Percentiles rank a stretch among this genome's conserved stretches.
Evolutionary conservation across 768 basidiomycete species (phyloP).

Genomic region (Boletus reticuloceps): DNA sequence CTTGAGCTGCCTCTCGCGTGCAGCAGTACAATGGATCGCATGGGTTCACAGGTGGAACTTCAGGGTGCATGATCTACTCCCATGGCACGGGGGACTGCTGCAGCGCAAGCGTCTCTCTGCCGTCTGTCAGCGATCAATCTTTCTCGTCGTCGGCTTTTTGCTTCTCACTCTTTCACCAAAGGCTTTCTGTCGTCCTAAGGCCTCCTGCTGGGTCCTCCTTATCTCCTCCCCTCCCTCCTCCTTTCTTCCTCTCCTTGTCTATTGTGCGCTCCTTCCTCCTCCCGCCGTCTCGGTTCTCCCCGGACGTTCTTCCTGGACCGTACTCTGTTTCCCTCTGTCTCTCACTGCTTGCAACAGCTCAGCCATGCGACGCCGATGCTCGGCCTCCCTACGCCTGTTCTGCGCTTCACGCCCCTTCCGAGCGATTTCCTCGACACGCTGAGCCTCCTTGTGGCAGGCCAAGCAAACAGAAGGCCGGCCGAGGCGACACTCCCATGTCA

Average conservation of each 20-base stretch:
- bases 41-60: too few species aligned
- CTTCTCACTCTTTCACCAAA: constrained; percentile 27
- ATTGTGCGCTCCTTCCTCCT: neutral
- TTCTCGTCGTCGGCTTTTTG: neutral
- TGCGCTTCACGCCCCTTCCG: constrained; percentile 38
- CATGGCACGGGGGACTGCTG: too few species aligned
- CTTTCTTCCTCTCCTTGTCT: neutral
- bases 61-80: too few species aligned
- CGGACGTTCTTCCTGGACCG: constrained; percentile 28
- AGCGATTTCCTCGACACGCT: constrained; percentile 36
- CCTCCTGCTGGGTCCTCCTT: neutral
- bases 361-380: constrained; percentile 37
- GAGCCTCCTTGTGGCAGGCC: constrained; percentile 42
- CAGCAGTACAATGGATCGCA: too few species aligned
- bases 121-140: neutral
- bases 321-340: neutral
- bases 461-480: constrained; percentile 36
- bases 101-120: neutral
- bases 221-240: neutral
- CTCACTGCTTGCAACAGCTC: constrained; percentile 32
- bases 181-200: too few species aligned
- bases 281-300: constrained; percentile 28
- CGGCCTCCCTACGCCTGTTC: constrained; percentile 41
- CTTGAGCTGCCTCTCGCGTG: too few species aligned
- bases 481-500: constrained; percentile 42